Percentiles rank a stretch among this genome's conserved stretches.
phyloP scores from a whole-genome alignment of 1,284 basidiomycete genomes.

The Schizophyllum amplum region DNA sequence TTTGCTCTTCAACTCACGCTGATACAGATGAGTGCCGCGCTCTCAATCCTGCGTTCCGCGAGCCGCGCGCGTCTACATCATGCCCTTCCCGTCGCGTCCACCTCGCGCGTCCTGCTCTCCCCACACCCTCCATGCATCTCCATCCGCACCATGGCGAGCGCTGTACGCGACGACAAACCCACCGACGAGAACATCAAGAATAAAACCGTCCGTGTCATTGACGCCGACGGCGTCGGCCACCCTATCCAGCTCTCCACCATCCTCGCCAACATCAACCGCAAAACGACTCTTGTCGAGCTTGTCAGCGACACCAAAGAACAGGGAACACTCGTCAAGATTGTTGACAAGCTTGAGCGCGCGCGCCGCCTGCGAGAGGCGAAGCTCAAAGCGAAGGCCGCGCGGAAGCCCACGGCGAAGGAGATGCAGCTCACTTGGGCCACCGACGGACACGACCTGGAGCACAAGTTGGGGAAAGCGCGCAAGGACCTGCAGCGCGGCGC shows the following conservation, averaged over 20 bases:
- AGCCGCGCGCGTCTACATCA: not conserved
- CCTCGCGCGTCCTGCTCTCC: not conserved
- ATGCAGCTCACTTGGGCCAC: conserved; percentile 69
- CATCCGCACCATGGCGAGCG: not conserved
- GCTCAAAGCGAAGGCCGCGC: conserved; percentile 22
- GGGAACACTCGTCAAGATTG: conserved; percentile 44
- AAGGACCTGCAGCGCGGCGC: conserved; percentile 53
- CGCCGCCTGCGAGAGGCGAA: conserved; percentile 24
- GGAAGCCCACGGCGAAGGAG: conserved; percentile 48
- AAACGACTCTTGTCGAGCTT: conserved; percentile 42
- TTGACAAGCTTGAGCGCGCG: conserved; percentile 25
- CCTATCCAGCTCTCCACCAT: conserved; percentile 29
- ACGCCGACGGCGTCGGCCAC: conserved; percentile 38
- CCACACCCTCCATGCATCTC: not conserved
- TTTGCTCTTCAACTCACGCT: too few relatives aligned
- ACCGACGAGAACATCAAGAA: conserved; percentile 27
- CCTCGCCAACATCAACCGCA: conserved; percentile 30
- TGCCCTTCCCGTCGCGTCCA: not conserved
- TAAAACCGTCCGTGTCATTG: conserved; percentile 37
- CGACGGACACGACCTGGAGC: conserved; percentile 48
- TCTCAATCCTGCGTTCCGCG: not conserved
- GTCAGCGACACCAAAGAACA: conserved; percentile 28
- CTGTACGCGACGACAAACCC: not conserved
- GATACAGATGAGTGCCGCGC: too few relatives aligned
- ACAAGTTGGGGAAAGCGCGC: conserved; percentile 58